Evolutionary conservation across 2,329 filamentous ascomycete species (phyloP).

Genomic region (Pseudogymnoascus sp.): DNA sequence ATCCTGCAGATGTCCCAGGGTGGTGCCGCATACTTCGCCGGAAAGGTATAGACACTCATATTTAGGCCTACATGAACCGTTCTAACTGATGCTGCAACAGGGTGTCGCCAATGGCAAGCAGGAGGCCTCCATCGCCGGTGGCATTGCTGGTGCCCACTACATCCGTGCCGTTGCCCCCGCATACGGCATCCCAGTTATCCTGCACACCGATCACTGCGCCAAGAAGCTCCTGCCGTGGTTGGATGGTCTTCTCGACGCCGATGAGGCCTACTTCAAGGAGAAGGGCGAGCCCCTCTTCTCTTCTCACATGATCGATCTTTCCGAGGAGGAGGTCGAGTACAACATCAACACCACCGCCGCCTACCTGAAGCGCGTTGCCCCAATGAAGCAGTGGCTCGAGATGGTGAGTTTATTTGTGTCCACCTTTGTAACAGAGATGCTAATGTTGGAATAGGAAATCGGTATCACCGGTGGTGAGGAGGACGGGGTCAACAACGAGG

Average conservation of each 20-base stretch:
- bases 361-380: conserved; percentile 89
- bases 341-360: conserved; percentile 88
- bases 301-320: conserved; percentile 97
- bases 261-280: conserved; percentile 91
- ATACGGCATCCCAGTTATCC: conserved; percentile 84
- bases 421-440: not conserved
- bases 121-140: conserved; percentile 78
- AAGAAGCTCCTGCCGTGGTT: conserved; percentile 99
- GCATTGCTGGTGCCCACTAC: conserved; percentile 85
- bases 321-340: conserved; percentile 80
- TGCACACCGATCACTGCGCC: conserved; percentile 97
- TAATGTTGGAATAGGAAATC: conserved; percentile 50
- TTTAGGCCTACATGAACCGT: conserved; percentile 15
- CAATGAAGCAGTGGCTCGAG: conserved; percentile 98
- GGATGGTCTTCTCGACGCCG: conserved; percentile 89
- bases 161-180: conserved; percentile 78
- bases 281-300: conserved; percentile 90
- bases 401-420: conserved; percentile 54
- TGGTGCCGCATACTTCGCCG: conserved; percentile 86
- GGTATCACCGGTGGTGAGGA: conserved; percentile 96
- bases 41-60: conserved; percentile 50
- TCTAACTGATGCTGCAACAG: conserved; percentile 27
- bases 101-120: conserved; percentile 77
- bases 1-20: conserved; percentile 92
- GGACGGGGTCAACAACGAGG: conserved; percentile 97